Percentiles rank a stretch among this genome's conserved stretches.
These are phyloP conservation scores for Balakata baccata DNA, from an alignment of 345 rosid genomes.

Conservation along the genomic window DNA sequence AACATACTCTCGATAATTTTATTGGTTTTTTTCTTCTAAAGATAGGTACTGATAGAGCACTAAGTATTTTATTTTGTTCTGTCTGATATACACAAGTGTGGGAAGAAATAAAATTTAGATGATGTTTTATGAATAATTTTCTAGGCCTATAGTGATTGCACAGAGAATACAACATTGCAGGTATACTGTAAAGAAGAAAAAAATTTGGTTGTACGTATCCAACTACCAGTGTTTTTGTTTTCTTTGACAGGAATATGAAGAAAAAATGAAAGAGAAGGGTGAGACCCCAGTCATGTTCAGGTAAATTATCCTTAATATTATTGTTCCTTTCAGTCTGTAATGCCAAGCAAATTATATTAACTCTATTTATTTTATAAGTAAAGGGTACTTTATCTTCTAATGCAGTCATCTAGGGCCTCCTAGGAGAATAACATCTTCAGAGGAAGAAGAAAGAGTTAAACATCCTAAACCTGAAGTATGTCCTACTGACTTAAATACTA, in stretches of 20 bases:
- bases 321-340: conserved; percentile 9
- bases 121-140: conserved; percentile 1
- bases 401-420: conserved; percentile 91
- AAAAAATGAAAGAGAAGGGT: conserved; percentile 93
- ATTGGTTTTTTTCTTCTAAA: not conserved
- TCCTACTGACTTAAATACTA: conserved; percentile 18
- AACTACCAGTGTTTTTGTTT: conserved; percentile 12
- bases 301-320: conserved; percentile 32
- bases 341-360: conserved; percentile 10
- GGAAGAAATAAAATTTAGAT: not conserved
- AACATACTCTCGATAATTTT: not conserved
- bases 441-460: conserved; percentile 77
- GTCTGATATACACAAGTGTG: not conserved
- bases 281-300: conserved; percentile 97
- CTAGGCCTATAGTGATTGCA: not conserved
- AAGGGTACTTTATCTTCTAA: conserved; percentile 28
- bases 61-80: not conserved
- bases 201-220: not conserved
- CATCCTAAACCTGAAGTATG: conserved; percentile 88
- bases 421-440: conserved; percentile 66
- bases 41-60: not conserved
- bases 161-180: not conserved
- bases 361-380: conserved; percentile 22
- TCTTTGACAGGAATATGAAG: conserved; percentile 66
- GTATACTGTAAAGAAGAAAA: not conserved